phyloP scores from a whole-genome alignment of 2,329 filamentous ascomycete genomes.

The Eurotiales sp. region DNA sequence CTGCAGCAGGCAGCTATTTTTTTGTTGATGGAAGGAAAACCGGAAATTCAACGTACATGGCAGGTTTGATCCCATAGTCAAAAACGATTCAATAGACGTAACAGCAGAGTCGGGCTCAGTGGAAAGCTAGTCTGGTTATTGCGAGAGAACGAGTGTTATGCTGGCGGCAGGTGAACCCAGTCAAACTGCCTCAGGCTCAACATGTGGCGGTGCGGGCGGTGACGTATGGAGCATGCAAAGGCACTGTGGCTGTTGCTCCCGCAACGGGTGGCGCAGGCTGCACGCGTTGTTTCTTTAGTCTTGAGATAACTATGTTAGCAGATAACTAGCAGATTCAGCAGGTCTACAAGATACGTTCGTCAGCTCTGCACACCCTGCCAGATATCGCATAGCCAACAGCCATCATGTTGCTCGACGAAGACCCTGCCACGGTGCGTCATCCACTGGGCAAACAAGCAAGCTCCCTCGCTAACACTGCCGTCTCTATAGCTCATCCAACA shows the following conservation, averaged over 20 bases:
- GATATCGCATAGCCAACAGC: conserved; percentile 16
- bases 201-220: conserved; percentile 31
- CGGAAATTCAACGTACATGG: conserved; percentile 43
- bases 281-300: not conserved
- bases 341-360: too few relatives aligned
- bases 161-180: too few relatives aligned
- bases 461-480: not conserved
- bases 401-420: conserved; percentile 91
- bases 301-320: too few relatives aligned
- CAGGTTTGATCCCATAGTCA: conserved; percentile 44
- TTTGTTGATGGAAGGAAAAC: not conserved
- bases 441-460: not conserved
- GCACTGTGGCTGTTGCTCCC: conserved; percentile 36
- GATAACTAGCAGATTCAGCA: too few relatives aligned
- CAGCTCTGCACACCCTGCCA: too few relatives aligned
- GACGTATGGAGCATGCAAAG: conserved; percentile 2
- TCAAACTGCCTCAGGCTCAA: conserved; percentile 18
- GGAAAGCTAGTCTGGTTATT: too few relatives aligned
- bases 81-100: too few relatives aligned
- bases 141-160: too few relatives aligned
- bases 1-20: not conserved
- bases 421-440: conserved; percentile 71
- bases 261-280: conserved; percentile 25
- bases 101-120: too few relatives aligned
- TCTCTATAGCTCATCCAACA: conserved; percentile 77